Conservation (phyloP, 164 flowering plant species). For the Houttuynia cordata region DNA sequence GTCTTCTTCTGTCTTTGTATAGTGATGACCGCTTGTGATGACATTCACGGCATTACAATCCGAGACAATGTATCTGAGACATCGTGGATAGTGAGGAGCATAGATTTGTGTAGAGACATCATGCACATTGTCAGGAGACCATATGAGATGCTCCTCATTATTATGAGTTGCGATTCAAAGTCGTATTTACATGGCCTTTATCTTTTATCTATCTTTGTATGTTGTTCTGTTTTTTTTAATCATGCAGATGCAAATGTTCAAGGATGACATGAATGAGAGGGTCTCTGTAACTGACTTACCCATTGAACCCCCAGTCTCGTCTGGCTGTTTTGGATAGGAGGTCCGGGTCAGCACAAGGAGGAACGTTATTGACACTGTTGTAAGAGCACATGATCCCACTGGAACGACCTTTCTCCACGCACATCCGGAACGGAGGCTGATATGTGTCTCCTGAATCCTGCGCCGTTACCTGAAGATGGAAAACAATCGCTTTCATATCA, state of each 20-base stretch:
- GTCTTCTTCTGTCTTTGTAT: conserved; percentile 73
- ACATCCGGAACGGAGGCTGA: conserved; percentile 80
- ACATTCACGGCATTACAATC: conserved; percentile 83
- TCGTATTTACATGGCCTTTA: no score
- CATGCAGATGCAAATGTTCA: no score
- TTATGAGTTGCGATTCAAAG: no score
- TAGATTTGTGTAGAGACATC: no score
- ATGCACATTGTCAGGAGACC: no score
- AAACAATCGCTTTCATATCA: background rate
- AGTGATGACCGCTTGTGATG: conserved; percentile 44
- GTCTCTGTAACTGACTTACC: background rate
- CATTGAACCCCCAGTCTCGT: conserved; percentile 43
- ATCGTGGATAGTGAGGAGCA: background rate
- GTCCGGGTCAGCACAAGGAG: conserved; percentile 65
- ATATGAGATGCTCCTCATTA: no score
- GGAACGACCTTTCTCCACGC: conserved; percentile 56
- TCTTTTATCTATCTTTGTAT: no score
- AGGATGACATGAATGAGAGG: background rate
- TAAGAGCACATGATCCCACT: conserved; percentile 93
- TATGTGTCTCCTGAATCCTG: conserved; percentile 86
- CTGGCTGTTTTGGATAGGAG: conserved; percentile 61
- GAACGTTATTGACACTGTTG: conserved; percentile 80
- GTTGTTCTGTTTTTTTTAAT: no score
- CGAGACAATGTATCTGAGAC: conserved; percentile 72
- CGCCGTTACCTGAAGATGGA: conserved; percentile 37